phyloP scores from a whole-genome alignment of 306 rosid genomes.

The Pterocarpus santalinus region DNA sequence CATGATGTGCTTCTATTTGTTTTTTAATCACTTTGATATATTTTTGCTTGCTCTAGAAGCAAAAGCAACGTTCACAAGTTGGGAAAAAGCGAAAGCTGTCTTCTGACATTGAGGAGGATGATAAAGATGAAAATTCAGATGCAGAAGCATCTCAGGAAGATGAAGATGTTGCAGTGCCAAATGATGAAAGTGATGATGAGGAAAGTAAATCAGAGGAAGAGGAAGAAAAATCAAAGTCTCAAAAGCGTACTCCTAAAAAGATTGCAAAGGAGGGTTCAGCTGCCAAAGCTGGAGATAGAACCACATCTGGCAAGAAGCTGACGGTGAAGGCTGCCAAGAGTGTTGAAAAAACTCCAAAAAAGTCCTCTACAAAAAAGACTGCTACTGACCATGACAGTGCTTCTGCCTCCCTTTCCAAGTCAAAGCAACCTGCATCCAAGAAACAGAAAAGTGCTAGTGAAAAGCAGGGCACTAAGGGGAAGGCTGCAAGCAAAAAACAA shows the following conservation, averaged over 20 bases:
- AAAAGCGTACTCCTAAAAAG: slow-evolving; percentile 65
- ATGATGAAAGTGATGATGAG: slow-evolving; percentile 62
- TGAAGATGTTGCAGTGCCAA: slow-evolving; percentile 50
- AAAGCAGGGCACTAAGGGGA: slow-evolving; percentile 59
- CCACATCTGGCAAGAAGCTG: slow-evolving; percentile 65
- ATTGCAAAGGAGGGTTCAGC: slow-evolving; percentile 62
- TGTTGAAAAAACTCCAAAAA: slow-evolving; percentile 58
- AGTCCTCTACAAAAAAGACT: slow-evolving; percentile 55
- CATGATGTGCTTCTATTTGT: slow-evolving; percentile 1
- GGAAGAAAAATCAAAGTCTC: slow-evolving; percentile 62
- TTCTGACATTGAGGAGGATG: slow-evolving; percentile 62
- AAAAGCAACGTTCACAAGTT: slow-evolving; percentile 54
- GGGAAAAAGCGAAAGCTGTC: slow-evolving; percentile 62
- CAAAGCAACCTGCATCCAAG: slow-evolving; percentile 63
- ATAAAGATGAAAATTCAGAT: slow-evolving; percentile 69
- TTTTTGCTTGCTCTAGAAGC: slow-evolving; percentile 58
- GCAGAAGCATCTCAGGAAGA: slow-evolving; percentile 65
- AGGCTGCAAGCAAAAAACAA: slow-evolving; percentile 64
- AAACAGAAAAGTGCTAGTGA: slow-evolving; percentile 66
- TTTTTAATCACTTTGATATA: slow-evolving; percentile 22
- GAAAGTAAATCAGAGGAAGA: slow-evolving; percentile 60
- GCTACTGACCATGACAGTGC: slow-evolving; percentile 60
- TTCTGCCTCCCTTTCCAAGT: slow-evolving; percentile 71
- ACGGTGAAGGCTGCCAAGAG: slow-evolving; percentile 60
- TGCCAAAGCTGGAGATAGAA: slow-evolving; percentile 57